These are phyloP conservation scores for Verticillium zaregamsianum DNA, from an alignment of 2,329 filamentous ascomycete genomes.

Conservation along the genomic window DNA sequence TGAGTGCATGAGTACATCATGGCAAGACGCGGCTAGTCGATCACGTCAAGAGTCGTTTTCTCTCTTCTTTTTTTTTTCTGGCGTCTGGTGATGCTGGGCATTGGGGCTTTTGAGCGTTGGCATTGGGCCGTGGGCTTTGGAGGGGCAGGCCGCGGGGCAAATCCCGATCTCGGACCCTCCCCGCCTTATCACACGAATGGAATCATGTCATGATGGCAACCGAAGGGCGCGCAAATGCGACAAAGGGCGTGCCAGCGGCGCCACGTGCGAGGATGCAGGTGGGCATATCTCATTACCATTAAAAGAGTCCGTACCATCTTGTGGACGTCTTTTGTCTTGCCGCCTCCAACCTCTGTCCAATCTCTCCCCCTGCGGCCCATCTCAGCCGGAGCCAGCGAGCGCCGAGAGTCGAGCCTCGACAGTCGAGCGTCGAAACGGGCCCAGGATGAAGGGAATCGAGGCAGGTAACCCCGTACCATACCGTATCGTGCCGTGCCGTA, in stretches of 20 bases:
- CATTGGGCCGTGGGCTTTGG: not conserved
- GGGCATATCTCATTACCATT: conserved; percentile 6
- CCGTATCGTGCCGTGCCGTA: not conserved
- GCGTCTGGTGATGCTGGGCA: not conserved
- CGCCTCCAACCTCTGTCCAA: not conserved
- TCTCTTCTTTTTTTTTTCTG: not conserved
- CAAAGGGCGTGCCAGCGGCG: not conserved
- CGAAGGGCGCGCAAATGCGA: not conserved
- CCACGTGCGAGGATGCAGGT: not conserved
- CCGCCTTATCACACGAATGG: not conserved
- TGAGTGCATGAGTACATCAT: conserved; percentile 9
- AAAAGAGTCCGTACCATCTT: not conserved
- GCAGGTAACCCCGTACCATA: not conserved
- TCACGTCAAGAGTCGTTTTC: not conserved
- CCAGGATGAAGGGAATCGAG: not conserved
- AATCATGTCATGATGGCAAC: not conserved
- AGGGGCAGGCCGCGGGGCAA: not conserved
- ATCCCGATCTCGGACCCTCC: not conserved
- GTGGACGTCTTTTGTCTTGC: not conserved
- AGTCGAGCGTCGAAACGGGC: not conserved
- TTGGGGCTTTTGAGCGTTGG: not conserved
- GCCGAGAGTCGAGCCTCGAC: no score
- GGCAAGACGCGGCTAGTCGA: conserved; percentile 1
- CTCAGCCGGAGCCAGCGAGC: no score
- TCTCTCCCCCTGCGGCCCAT: no score